Conservation (phyloP, 768 basidiomycete species). For the Lenzites betulinus region DNA sequence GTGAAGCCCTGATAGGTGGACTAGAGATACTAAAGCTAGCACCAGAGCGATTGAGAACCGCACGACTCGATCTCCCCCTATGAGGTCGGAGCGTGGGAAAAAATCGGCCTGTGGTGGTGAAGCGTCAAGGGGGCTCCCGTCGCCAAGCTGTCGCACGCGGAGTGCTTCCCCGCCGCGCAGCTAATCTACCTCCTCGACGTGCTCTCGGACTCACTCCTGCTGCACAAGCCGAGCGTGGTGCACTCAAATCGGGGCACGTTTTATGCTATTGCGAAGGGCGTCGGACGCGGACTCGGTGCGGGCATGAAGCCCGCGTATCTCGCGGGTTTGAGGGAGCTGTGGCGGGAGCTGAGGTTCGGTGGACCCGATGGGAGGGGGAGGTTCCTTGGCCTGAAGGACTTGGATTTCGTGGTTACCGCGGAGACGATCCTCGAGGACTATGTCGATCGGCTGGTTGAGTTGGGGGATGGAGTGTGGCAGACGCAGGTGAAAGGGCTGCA, state of each 20-base stretch:
- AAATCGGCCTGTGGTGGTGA: neutral
- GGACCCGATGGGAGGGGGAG: slow-evolving; percentile 24
- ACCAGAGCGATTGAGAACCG: neutral
- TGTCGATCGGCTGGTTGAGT: slow-evolving; percentile 27
- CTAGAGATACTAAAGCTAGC: neutral
- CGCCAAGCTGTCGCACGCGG: slow-evolving; percentile 36
- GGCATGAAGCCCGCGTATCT: slow-evolving; percentile 12
- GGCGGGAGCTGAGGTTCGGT: slow-evolving; percentile 31
- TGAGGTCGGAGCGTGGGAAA: slow-evolving; percentile 11
- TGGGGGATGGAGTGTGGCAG: slow-evolving; percentile 31
- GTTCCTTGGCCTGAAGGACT: slow-evolving; percentile 23
- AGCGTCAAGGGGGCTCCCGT: slow-evolving; percentile 17
- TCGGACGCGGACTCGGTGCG: slow-evolving; percentile 25
- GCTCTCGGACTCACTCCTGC: slow-evolving; percentile 26
- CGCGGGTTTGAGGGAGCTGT: slow-evolving; percentile 28
- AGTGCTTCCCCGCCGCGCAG: slow-evolving; percentile 31
- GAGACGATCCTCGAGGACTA: slow-evolving; percentile 25
- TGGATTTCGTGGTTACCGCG: slow-evolving; percentile 33
- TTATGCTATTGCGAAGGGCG: slow-evolving; percentile 35
- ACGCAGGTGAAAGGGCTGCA: slow-evolving; percentile 28
- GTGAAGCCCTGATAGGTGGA: neutral
- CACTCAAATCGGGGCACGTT: slow-evolving; percentile 35
- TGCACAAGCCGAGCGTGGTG: slow-evolving; percentile 35
- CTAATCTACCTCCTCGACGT: slow-evolving; percentile 34
- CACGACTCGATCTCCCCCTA: slow-evolving; percentile 7